phyloP scores from a whole-genome alignment of 2,329 filamentous ascomycete genomes.

The Claviceps spartinae region DNA sequence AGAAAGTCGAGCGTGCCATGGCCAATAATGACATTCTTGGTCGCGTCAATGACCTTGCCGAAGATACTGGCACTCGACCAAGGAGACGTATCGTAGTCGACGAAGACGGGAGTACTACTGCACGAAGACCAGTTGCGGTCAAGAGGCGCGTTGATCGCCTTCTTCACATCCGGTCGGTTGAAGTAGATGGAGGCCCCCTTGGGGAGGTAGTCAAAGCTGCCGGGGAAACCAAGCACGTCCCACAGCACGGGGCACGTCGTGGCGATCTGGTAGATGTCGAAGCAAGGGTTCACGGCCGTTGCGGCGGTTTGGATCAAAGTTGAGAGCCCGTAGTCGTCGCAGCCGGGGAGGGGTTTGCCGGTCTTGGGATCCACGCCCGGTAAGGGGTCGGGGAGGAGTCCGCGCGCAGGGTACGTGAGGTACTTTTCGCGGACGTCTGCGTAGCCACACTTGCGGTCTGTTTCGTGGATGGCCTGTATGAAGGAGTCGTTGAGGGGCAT shows the following conservation, averaged over 20 bases:
- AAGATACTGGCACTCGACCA: constrained; percentile 19
- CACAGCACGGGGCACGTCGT: constrained; percentile 57
- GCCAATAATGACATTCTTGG: constrained; percentile 57
- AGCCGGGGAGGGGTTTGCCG: constrained; percentile 17
- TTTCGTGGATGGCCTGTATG: constrained; percentile 17
- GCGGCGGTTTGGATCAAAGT: constrained; percentile 41
- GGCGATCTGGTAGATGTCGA: constrained; percentile 56
- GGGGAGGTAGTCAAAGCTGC: constrained; percentile 44
- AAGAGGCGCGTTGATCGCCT: constrained; percentile 49
- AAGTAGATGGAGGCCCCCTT: constrained; percentile 49
- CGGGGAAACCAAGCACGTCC: constrained; percentile 60
- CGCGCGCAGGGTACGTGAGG: constrained; percentile 53
- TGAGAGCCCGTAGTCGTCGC: constrained; percentile 39
- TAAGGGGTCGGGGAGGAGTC: constrained; percentile 14
- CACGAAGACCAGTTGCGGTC: constrained; percentile 41
- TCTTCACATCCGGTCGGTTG: constrained; percentile 54
- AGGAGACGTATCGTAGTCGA: constrained; percentile 17
- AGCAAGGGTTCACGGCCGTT: constrained; percentile 56
- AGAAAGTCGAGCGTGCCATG: constrained; percentile 62
- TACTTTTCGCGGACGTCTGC: constrained; percentile 41
- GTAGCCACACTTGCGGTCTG: constrained; percentile 42
- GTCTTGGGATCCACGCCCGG: constrained; percentile 16
- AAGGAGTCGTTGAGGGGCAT: constrained; percentile 31
- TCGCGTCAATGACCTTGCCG: constrained; percentile 56
- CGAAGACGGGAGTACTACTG: constrained; percentile 24